Evolutionary conservation across 768 basidiomycete genomes (phyloP), one percentile per base, ranked within the genome.

Genomic region (Termitomyces sp.): DNA sequence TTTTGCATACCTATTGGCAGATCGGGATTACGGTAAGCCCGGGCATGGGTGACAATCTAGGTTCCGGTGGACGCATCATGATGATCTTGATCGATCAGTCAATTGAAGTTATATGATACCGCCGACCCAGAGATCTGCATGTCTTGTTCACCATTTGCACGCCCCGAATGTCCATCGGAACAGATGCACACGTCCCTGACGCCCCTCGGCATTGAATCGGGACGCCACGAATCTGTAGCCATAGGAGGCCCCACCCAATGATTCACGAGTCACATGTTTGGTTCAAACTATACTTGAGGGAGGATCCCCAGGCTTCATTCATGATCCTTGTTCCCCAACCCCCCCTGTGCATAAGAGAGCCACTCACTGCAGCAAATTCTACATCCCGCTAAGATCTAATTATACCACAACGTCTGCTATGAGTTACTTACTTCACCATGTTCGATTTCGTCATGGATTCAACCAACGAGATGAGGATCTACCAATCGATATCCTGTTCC

Each of bases 401-500:
- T 52, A n/a, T 12, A 14, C 34, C 21, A 12, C 17, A 2, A 21
- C n/a, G 14, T 34, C 32, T 37, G 6, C 3, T 14, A 19, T 43
- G 28, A 10, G 17, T 21, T 30, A 1, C 27, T 30, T 1, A 2
- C 16, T 16, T 16, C 21, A 25, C 23, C 6, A 53, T 2, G 3
- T 25, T 9, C 52, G 19, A 30, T 40, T 17, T 40, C 25, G 17
- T 16, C 37, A 16, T n/a, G 32, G 44, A 27, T 1, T 25, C n/a
- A 39, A 19, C 27, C 32, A 17, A 39, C 50, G 27, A 30, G 23
- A 14, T 45, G 46, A 51, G 8, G 27, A 19, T 14, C 9, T 41
- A 27, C 68, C 66, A 2, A 32, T 67, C 12, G 67, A 69, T 40
- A 50, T 68, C 5, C 25, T 68, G 34, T 61, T 59, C 19, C 65